phyloP scores from a whole-genome alignment of 495 filamentous ascomycete species.

The Oidiodendron maius region DNA sequence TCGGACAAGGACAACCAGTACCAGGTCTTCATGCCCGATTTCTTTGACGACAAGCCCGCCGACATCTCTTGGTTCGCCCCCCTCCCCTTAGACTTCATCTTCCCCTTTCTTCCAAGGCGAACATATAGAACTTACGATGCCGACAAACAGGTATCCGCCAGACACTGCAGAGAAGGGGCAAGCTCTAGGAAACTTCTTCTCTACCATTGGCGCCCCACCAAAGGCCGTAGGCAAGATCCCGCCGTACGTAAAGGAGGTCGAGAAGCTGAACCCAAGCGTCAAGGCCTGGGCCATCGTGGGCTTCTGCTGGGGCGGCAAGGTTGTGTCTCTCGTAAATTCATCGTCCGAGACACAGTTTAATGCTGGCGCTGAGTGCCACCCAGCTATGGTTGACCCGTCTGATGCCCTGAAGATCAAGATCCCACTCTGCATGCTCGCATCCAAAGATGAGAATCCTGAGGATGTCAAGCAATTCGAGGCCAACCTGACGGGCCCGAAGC shows the following conservation, averaged over 20 bases:
- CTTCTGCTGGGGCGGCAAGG: conserved; percentile 93
- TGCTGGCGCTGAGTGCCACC: conserved; percentile 67
- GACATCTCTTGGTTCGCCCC: conserved; percentile 42
- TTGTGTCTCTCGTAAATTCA: conserved; percentile 51
- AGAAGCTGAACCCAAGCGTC: conserved; percentile 50
- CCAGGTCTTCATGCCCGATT: conserved; percentile 65
- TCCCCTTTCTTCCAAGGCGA: no score
- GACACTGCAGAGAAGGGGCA: conserved; percentile 74
- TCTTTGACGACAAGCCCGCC: conserved; percentile 53
- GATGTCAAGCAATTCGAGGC: conserved; percentile 68
- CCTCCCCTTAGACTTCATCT: not conserved
- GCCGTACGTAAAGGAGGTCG: conserved; percentile 50
- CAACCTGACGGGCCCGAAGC: conserved; percentile 57
- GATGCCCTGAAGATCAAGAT: conserved; percentile 63
- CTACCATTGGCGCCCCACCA: conserved; percentile 56
- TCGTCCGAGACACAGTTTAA: conserved; percentile 56
- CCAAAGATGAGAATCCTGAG: conserved; percentile 56
- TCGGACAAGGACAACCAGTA: conserved; percentile 47
- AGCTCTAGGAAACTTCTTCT: conserved; percentile 72
- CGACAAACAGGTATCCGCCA: conserved; percentile 55
- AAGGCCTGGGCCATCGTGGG: conserved; percentile 83
- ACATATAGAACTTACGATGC: not conserved
- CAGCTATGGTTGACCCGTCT: conserved; percentile 79
- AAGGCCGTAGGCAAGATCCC: conserved; percentile 60
- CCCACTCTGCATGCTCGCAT: conserved; percentile 60